These are phyloP conservation scores for Flaveria linearis DNA, from an alignment of 129 eudicot genomes.

Conservation along the genomic window DNA sequence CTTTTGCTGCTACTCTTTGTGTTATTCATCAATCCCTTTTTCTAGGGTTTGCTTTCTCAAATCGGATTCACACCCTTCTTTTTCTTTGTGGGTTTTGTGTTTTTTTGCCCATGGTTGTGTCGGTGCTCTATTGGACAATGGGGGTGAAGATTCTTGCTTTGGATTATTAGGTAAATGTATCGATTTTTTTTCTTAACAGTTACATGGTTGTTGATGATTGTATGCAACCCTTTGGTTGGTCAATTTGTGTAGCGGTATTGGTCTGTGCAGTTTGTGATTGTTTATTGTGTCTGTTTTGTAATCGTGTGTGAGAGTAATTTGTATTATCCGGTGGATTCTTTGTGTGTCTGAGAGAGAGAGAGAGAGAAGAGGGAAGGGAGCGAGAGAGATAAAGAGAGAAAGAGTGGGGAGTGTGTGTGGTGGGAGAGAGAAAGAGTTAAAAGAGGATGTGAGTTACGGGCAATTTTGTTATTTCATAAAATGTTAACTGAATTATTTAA, in stretches of 20 bases:
- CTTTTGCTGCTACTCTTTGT: slow-evolving; percentile 7
- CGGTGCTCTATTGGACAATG: slow-evolving; percentile 28
- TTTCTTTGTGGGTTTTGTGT: not conserved
- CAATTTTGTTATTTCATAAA: too few relatives aligned
- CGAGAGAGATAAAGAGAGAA: too few relatives aligned
- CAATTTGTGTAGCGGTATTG: not conserved
- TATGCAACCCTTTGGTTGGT: not conserved
- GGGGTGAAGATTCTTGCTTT: slow-evolving; percentile 25
- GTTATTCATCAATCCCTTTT: not conserved
- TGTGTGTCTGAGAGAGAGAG: too few relatives aligned
- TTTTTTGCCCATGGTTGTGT: not conserved
- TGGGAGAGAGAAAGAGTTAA: too few relatives aligned
- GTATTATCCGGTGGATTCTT: too few relatives aligned
- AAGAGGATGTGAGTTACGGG: too few relatives aligned
- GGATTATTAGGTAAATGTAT: slow-evolving; percentile 29
- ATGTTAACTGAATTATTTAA: too few relatives aligned
- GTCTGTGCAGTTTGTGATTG: not conserved
- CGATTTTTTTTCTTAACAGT: not conserved
- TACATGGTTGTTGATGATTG: not conserved
- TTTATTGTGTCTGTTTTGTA: not conserved
- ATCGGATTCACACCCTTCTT: not conserved
- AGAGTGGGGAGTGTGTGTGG: too few relatives aligned
- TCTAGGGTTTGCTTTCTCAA: slow-evolving; percentile 39
- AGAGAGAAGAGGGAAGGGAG: too few relatives aligned
- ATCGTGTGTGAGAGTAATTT: not conserved